Conservation (phyloP, 73 alveolate genomes). For the Tetrahymena elliotti region DNA sequence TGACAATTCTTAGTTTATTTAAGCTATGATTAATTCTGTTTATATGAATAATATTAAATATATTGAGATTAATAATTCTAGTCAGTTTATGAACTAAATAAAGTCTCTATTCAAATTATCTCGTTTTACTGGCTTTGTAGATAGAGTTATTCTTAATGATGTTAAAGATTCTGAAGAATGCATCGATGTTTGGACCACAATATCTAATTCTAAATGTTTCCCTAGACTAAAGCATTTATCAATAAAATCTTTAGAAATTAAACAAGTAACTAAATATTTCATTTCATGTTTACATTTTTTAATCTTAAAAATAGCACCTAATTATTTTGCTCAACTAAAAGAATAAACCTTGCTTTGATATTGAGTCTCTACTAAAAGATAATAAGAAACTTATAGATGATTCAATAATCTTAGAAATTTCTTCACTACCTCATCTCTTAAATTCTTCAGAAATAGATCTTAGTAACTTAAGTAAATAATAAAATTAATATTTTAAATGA, state of each 20-base stretch:
- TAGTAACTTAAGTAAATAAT: not conserved
- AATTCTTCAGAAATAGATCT: not conserved
- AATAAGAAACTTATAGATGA: not conserved
- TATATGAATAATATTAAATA: not conserved
- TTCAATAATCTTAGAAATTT: too few relatives aligned
- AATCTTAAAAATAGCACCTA: not conserved
- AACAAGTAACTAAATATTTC: not conserved
- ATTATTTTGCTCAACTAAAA: not conserved
- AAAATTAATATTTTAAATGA: too few relatives aligned
- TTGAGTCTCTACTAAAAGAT: not conserved
- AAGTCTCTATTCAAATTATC: not conserved
- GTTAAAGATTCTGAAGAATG: not conserved
- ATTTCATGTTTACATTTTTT: not conserved
- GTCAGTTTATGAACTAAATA: not conserved
- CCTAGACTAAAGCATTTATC: not conserved
- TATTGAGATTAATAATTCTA: not conserved
- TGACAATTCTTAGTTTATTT: not conserved
- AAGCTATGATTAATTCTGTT: not conserved
- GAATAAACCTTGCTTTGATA: not conserved
- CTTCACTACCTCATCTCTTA: not conserved
- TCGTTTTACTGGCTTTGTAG: not conserved
- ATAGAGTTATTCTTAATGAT: not conserved
- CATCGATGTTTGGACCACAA: not conserved
- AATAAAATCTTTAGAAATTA: not conserved
- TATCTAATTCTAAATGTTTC: not conserved